phyloP scores from a whole-genome alignment of 129 eudicot species.

The Sambucus nigra region DNA sequence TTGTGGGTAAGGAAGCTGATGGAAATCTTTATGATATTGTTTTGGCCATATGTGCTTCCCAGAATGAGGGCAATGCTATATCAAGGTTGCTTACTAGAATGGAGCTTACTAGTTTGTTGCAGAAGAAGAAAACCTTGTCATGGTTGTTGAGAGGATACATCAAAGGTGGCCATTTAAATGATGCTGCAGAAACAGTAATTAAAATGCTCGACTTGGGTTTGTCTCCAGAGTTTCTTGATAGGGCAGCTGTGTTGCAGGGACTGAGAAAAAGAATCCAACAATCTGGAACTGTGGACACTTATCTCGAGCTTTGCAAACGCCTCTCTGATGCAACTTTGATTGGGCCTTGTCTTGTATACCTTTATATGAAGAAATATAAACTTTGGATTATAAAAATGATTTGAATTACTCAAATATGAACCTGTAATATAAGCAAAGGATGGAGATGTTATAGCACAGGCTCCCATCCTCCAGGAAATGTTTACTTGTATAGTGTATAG shows the following conservation, averaged over 20 bases:
- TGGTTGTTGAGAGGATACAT: conserved; percentile 89
- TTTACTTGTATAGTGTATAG: conserved; percentile 21
- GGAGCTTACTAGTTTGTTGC: conserved; percentile 43
- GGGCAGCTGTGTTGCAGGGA: conserved; percentile 81
- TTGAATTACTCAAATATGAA: conserved; percentile 15
- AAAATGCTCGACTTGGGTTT: conserved; percentile 76
- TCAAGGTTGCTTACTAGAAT: conserved; percentile 56
- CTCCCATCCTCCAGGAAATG: background rate
- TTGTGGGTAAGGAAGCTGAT: conserved; percentile 59
- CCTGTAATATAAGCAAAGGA: background rate
- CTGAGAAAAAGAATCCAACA: conserved; percentile 50
- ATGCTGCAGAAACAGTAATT: conserved; percentile 72
- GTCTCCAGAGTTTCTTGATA: conserved; percentile 55
- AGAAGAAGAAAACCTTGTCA: conserved; percentile 58
- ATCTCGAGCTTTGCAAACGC: conserved; percentile 61
- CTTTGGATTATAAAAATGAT: conserved; percentile 80
- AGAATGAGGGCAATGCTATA: conserved; percentile 44
- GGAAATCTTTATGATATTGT: conserved; percentile 68
- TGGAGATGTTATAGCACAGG: background rate
- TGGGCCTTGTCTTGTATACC: conserved; percentile 67
- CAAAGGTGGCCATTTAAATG: conserved; percentile 64
- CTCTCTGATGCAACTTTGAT: conserved; percentile 69
- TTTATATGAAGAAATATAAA: conserved; percentile 58
- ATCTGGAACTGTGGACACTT: conserved; percentile 49
- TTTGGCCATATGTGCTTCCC: conserved; percentile 86